phyloP scores from a whole-genome alignment of 1,284 basidiomycete species.

The Exobasidium cylindrosporum region DNA sequence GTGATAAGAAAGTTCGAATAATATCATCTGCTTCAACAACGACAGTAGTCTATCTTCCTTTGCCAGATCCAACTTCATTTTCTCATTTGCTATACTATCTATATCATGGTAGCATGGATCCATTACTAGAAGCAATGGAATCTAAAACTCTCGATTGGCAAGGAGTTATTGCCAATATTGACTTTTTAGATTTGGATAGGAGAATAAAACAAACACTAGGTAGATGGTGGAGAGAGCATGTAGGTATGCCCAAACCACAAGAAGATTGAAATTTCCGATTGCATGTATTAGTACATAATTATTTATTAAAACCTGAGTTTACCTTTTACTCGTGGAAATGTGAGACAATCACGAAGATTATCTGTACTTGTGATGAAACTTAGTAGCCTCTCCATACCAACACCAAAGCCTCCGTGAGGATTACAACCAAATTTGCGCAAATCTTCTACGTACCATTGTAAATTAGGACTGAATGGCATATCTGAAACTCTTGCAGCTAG shows the following conservation, averaged over 20 bases:
- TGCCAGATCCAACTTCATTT: constrained; percentile 9
- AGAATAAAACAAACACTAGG: background rate
- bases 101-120: constrained; percentile 6
- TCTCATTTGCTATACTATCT: constrained; percentile 9
- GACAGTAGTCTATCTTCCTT: constrained; percentile 2
- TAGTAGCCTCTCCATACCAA: constrained; percentile 48
- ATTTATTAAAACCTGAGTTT: background rate
- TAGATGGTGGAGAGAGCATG: constrained; percentile 4
- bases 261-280: background rate
- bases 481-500: constrained; percentile 13
- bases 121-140: background rate
- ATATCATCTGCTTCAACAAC: background rate
- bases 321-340: constrained; percentile 31
- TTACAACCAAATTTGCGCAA: constrained; percentile 41
- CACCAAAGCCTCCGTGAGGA: constrained; percentile 49
- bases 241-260: background rate
- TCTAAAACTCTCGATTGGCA: background rate
- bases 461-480: background rate
- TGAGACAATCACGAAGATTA: constrained; percentile 47
- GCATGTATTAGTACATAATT: background rate
- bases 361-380: constrained; percentile 45
- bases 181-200: background rate
- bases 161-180: constrained; percentile 3
- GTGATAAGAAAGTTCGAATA: background rate
- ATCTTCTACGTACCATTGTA: constrained; percentile 43